Evolutionary conservation across 2,329 filamentous ascomycete genomes (phyloP), one percentile per base, ranked within the genome.

Genomic region (Colletotrichum gloeosporioides): DNA sequence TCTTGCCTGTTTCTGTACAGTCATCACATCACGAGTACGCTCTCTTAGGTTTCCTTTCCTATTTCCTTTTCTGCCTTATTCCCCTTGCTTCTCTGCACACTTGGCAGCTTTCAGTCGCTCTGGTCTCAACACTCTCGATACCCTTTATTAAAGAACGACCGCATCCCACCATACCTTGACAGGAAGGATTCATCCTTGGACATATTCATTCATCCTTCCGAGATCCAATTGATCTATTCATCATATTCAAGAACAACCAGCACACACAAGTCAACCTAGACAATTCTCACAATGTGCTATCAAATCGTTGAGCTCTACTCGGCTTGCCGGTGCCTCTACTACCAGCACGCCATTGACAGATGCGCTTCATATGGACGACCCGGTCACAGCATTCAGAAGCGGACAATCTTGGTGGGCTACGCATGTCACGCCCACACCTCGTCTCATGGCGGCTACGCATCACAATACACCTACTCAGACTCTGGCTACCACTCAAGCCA

Each of bases 301-400:
- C 95, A 96, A 86, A 87, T 98, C 77, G 89, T 96, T 80, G 96
- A 98, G 85, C 90, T 95, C 75, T 98, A 96, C 88, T 93, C 95
- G 71, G 95, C 94, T 72, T 98, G 96, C 89, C 91, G 93, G 78
- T 98, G 96, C 86, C 90, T 96, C 80, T 98, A 98, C 89, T 95
- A 96, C 88, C 90, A 93, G 82, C 96, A 98, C 84, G 93, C 95
- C 64, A 90, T 98, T 80, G 96, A 98, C 82, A 94, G 94, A 77
- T 98, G 96, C 83, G 89, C 92, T 65, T 89, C 92, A 44, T 95
- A 95, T 83, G 94, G 94, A 77, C 92, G 94, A 76, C 91, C 92
- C 66, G 93, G 93, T 63, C 96, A 98, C 82, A 80, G 81, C 62
- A 87, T 96, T 73, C 92, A 95, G 79, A 93, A 95, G 81, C 93